Evolutionary conservation across 495 filamentous ascomycete species (phyloP).

Genomic region (Glarea lozoyensis): DNA sequence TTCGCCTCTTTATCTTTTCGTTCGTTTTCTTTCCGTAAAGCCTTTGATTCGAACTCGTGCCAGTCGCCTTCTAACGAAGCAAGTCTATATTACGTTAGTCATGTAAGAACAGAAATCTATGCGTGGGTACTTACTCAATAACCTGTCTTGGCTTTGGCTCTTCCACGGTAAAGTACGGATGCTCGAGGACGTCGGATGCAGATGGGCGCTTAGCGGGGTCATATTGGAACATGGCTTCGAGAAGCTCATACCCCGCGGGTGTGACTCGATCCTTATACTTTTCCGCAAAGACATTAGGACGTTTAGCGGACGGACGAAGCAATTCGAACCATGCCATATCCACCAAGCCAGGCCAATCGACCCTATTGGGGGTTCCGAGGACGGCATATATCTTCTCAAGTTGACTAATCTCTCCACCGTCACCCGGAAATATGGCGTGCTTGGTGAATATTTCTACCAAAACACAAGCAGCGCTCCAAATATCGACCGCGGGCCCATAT

Average conservation of each 20-base stretch:
- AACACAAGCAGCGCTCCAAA: slow-evolving; percentile 97
- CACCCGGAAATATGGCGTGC: slow-evolving; percentile 90
- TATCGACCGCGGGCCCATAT: slow-evolving; percentile 91
- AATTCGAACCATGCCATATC: slow-evolving; percentile 97
- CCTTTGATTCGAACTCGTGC: slow-evolving; percentile 99
- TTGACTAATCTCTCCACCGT: slow-evolving; percentile 90
- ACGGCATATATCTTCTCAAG: slow-evolving; percentile 90
- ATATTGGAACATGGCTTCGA: slow-evolving; percentile 73
- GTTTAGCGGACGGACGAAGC: slow-evolving; percentile 64
- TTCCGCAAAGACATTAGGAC: slow-evolving; percentile 71
- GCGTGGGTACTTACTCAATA: slow-evolving; percentile 58
- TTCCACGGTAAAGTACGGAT: slow-evolving; percentile 82
- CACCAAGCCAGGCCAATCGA: slow-evolving; percentile 77
- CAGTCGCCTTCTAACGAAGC: slow-evolving; percentile 85
- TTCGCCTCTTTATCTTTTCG: slow-evolving; percentile 57
- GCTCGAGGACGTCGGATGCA: slow-evolving; percentile 76
- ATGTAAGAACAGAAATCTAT: not conserved
- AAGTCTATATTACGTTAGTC: slow-evolving; percentile 45
- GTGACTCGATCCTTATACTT: slow-evolving; percentile 68
- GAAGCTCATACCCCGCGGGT: slow-evolving; percentile 72
- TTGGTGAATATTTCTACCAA: slow-evolving; percentile 95
- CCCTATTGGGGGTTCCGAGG: slow-evolving; percentile 79
- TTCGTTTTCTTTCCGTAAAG: slow-evolving; percentile 83
- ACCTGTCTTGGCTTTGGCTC: slow-evolving; percentile 72
- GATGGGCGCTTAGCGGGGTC: slow-evolving; percentile 80